phyloP scores from a whole-genome alignment of 495 filamentous ascomycete genomes.

The Neurospora sp. region DNA sequence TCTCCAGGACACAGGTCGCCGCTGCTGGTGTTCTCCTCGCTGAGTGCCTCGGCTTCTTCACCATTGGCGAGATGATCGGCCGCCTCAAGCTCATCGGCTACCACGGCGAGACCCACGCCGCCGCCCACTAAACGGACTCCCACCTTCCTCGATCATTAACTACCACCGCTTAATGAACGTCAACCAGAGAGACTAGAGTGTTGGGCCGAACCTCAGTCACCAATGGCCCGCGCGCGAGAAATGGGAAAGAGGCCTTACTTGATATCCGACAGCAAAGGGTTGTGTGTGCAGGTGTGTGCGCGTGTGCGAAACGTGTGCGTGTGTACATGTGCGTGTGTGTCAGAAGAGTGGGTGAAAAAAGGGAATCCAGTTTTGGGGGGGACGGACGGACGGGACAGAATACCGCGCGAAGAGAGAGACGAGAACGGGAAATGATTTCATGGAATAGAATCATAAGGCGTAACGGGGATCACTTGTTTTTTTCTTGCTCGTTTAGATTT shows the following conservation, averaged over 20 bases:
- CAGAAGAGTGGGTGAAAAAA: neutral
- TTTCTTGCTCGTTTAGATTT: neutral
- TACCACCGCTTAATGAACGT: neutral
- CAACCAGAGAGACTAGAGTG: neutral
- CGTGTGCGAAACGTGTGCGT: neutral
- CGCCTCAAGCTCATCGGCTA: slow-evolving; percentile 91
- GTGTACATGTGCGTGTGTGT: neutral
- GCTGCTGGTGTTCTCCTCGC: slow-evolving; percentile 66
- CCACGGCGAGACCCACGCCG: slow-evolving; percentile 49
- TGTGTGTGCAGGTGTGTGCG: neutral
- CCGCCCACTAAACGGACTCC: slow-evolving; percentile 37
- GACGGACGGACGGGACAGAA: neutral
- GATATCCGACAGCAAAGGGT: neutral
- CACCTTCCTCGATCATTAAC: neutral
- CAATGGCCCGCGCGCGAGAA: neutral
- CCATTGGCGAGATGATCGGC: slow-evolving; percentile 93
- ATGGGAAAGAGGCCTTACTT: neutral
- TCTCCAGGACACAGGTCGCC: slow-evolving; percentile 57
- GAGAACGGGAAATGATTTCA: neutral
- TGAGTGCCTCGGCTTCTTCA: slow-evolving; percentile 94
- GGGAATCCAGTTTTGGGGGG: neutral
- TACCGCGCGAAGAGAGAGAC: neutral
- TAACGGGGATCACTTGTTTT: neutral
- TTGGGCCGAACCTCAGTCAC: neutral
- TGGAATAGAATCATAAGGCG: neutral